Evolutionary conservation across 2,329 filamentous ascomycete genomes (phyloP).

Genomic region (Dendryphion nanum): DNA sequence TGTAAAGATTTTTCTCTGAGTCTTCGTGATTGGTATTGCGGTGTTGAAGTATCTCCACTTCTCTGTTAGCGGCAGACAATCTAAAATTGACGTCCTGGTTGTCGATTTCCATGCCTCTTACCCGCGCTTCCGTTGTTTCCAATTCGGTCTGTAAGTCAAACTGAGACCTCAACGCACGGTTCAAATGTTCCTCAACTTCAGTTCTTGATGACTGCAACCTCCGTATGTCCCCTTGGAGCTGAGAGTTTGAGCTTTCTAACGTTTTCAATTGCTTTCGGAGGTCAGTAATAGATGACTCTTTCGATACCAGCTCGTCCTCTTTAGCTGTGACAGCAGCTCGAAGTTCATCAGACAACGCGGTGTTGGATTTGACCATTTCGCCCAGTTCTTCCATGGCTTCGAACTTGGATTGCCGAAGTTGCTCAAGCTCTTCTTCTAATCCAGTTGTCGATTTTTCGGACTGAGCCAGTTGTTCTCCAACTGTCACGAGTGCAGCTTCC

Average conservation of each 20-base stretch:
- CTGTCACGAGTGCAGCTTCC: neutral
- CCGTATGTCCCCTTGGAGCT: constrained; percentile 4
- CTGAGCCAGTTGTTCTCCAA: constrained; percentile 3
- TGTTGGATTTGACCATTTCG: neutral
- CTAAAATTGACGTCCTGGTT: constrained; percentile 16
- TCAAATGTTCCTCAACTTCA: constrained; percentile 5
- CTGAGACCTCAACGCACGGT: neutral
- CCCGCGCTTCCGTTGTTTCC: neutral
- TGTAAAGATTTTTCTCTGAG: constrained; percentile 27
- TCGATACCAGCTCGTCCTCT: neutral
- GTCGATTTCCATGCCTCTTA: constrained; percentile 1
- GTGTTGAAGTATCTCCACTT: constrained; percentile 24
- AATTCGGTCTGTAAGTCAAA: neutral
- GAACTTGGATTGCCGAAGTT: neutral
- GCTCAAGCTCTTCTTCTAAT: constrained; percentile 2
- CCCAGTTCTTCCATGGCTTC: neutral
- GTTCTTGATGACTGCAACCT: constrained; percentile 15
- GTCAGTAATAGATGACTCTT: neutral
- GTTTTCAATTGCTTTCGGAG: neutral
- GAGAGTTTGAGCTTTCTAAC: neutral
- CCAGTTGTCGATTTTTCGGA: constrained; percentile 6
- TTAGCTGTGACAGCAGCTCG: neutral
- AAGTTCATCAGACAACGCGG: neutral
- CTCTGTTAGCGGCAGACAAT: constrained; percentile 24
- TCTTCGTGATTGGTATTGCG: constrained; percentile 24